Evolutionary conservation across 345 rosid species (phyloP).

Genomic region (Syzygium jambos): DNA sequence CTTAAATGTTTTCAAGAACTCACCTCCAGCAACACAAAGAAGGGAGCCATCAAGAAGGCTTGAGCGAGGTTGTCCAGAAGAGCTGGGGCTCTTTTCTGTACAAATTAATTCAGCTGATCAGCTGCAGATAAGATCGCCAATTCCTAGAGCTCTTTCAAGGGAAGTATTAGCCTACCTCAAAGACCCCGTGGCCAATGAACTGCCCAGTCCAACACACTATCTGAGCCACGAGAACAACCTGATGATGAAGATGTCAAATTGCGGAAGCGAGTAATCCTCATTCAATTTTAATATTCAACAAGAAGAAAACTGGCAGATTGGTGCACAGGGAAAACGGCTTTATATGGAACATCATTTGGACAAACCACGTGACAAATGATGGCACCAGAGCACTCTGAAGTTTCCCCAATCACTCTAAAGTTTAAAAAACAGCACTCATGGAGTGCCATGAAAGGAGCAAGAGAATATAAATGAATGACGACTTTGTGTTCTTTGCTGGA

Average conservation of each 20-base stretch:
- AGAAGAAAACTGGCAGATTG: neutral
- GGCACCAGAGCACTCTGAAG: neutral
- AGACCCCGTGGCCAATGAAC: constrained; percentile 55
- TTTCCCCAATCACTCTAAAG: neutral
- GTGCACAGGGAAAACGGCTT: neutral
- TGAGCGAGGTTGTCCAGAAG: constrained; percentile 47
- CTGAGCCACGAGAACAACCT: constrained; percentile 47
- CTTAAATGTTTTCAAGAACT: neutral
- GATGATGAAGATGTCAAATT: neutral
- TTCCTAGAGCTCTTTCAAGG: neutral
- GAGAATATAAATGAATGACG: neutral
- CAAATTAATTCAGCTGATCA: neutral
- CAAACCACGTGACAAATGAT: neutral
- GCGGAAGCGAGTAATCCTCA: neutral
- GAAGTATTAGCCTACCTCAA: constrained; percentile 32
- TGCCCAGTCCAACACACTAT: constrained; percentile 57
- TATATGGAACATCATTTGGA: neutral
- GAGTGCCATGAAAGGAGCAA: neutral
- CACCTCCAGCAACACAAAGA: constrained; percentile 61
- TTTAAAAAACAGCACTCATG: neutral
- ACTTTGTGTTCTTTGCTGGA: neutral
- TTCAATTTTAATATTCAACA: neutral
- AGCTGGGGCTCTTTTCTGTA: constrained; percentile 63
- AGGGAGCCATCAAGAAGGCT: constrained; percentile 63
- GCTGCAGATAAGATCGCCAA: neutral